phyloP scores from a whole-genome alignment of 768 basidiomycete species.

The Leccinum barrowsii region DNA sequence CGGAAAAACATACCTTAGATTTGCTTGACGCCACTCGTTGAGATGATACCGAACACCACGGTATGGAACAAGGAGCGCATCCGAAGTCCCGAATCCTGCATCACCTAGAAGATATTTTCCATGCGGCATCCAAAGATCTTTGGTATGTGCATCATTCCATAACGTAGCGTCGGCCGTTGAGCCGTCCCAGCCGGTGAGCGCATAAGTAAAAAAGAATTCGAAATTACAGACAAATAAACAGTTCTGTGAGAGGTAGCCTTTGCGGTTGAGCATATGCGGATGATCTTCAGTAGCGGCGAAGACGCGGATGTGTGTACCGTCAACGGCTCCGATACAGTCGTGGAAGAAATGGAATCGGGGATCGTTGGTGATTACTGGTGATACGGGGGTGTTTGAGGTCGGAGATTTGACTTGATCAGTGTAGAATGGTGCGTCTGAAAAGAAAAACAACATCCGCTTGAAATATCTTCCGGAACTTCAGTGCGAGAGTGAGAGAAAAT shows the following conservation, averaged over 20 bases:
- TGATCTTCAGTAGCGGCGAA: too few relatives aligned
- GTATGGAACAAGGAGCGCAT: slow-evolving; percentile 35
- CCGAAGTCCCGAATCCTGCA: background rate
- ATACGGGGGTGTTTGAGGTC: too few relatives aligned
- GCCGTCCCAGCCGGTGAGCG: slow-evolving; percentile 41
- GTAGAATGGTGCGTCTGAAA: too few relatives aligned
- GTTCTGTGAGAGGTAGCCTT: slow-evolving; percentile 36
- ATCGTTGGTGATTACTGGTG: too few relatives aligned
- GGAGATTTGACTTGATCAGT: too few relatives aligned
- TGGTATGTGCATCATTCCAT: slow-evolving; percentile 26
- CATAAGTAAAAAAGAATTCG: slow-evolving; percentile 34
- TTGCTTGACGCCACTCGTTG: slow-evolving; percentile 26
- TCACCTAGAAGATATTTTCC: slow-evolving; percentile 32
- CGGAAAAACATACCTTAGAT: background rate
- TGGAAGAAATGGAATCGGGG: too few relatives aligned
- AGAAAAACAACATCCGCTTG: too few relatives aligned
- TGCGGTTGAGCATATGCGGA: slow-evolving; percentile 9
- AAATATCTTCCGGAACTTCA: too few relatives aligned
- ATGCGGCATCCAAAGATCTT: slow-evolving; percentile 30
- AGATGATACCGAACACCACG: slow-evolving; percentile 36
- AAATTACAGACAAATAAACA: slow-evolving; percentile 35
- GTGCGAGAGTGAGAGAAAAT: too few relatives aligned
- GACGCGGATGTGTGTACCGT: too few relatives aligned
- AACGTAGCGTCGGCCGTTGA: slow-evolving; percentile 29
- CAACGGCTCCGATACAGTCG: too few relatives aligned